Evolutionary conservation across 1,139 yeast genomes (phyloP).

Genomic region (Petasospora fabianii): DNA sequence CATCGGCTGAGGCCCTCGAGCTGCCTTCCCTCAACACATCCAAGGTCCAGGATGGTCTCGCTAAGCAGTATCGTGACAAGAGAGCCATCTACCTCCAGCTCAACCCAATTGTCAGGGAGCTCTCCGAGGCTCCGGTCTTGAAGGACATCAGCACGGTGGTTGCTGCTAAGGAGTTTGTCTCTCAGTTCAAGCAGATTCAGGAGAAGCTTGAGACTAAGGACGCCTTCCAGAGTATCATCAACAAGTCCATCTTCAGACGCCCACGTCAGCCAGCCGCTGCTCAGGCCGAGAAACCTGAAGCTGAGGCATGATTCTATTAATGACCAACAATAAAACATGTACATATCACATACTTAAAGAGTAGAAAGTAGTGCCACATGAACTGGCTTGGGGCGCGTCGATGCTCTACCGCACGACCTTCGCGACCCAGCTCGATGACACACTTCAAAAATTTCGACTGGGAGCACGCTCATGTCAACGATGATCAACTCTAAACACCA

Average conservation of each 20-base stretch:
- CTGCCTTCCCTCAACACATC: constrained; percentile 20
- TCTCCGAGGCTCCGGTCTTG: constrained; percentile 7
- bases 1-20: constrained; percentile 4
- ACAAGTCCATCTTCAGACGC: constrained; percentile 16
- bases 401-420: background rate
- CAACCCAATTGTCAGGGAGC: constrained; percentile 19
- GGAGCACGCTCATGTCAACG: background rate
- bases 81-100: constrained; percentile 24
- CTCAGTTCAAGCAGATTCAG: constrained; percentile 24
- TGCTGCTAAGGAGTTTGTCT: constrained; percentile 26
- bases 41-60: constrained; percentile 17
- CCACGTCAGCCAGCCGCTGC: constrained; percentile 9
- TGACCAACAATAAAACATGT: constrained; percentile 4
- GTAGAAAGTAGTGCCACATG: background rate
- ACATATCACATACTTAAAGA: constrained; percentile 1
- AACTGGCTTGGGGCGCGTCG: background rate
- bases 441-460: too few species aligned
- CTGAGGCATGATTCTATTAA: constrained; percentile 4
- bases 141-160: constrained; percentile 16
- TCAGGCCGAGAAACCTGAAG: constrained; percentile 6
- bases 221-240: constrained; percentile 13
- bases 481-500: background rate
- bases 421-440: background rate
- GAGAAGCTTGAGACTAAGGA: constrained; percentile 23
- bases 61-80: constrained; percentile 17